Evolutionary conservation across 306 rosid species (phyloP).

Genomic region (Pyrus betulifolia): DNA sequence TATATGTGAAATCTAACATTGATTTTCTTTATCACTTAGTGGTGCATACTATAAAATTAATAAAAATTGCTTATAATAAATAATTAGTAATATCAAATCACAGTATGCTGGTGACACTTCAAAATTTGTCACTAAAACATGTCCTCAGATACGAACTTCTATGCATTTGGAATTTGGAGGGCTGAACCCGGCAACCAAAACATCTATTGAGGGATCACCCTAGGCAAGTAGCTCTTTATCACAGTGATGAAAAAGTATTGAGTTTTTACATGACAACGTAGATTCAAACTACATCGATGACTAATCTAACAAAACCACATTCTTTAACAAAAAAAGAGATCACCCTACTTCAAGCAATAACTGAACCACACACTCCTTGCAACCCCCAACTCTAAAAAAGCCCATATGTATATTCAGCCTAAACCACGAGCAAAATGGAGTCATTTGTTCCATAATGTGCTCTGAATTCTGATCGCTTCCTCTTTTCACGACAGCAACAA

Average conservation of each 20-base stretch:
- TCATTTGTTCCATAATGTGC: background rate
- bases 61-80: no score
- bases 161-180: background rate
- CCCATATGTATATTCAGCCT: background rate
- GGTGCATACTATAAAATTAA: no score
- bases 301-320: no score
- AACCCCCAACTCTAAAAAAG: background rate
- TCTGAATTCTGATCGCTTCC: background rate
- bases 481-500: background rate
- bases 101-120: no score
- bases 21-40: no score
- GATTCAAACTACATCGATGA: fast-evolving
- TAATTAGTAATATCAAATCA: no score
- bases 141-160: no score
- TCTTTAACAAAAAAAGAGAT: no score
- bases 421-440: background rate
- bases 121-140: background rate
- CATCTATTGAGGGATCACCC: background rate
- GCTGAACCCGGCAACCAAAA: background rate
- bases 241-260: no score
- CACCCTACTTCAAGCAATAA: no score
- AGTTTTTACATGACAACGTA: fast-evolving
- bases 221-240: background rate
- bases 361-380: background rate
- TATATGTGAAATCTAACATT: no score